Evolutionary conservation across 108 stramenopile species (phyloP).

Genomic region (Heterococcus sp.): DNA sequence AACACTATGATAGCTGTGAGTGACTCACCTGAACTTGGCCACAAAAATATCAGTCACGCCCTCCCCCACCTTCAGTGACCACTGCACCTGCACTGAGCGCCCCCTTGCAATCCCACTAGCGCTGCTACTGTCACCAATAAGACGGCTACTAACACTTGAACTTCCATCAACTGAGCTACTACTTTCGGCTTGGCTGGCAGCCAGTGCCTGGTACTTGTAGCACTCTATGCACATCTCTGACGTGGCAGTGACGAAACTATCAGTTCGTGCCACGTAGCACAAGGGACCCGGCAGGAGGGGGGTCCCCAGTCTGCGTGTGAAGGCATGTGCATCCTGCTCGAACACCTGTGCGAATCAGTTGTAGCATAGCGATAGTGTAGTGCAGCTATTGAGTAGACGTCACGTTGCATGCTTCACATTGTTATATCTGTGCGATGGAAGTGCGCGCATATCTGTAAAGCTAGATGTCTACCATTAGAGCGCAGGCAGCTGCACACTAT

Average conservation of each 20-base stretch:
- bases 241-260: constrained; percentile 54
- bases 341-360: constrained; percentile 17
- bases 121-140: constrained; percentile 1
- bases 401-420: too few species aligned
- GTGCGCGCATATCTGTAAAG: too few species aligned
- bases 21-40: constrained; percentile 32
- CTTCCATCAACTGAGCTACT: too few species aligned
- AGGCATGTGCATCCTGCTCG: constrained; percentile 54
- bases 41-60: constrained; percentile 36
- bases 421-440: too few species aligned
- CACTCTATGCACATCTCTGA: constrained; percentile 49
- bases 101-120: constrained; percentile 11
- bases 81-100: constrained; percentile 39
- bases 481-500: too few species aligned
- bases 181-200: constrained; percentile 23
- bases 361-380: too few species aligned
- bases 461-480: too few species aligned
- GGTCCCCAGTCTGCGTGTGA: constrained; percentile 53
- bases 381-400: too few species aligned
- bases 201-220: constrained; percentile 58
- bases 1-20: too few species aligned
- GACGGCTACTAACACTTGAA: too few species aligned
- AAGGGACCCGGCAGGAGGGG: constrained; percentile 56
- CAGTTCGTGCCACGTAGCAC: constrained; percentile 53
- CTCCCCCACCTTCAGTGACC: constrained; percentile 48